Base-by-base conservation (phyloP, 2,329 filamentous ascomycete genomes). In the Botrytis deweyae region DNA sequence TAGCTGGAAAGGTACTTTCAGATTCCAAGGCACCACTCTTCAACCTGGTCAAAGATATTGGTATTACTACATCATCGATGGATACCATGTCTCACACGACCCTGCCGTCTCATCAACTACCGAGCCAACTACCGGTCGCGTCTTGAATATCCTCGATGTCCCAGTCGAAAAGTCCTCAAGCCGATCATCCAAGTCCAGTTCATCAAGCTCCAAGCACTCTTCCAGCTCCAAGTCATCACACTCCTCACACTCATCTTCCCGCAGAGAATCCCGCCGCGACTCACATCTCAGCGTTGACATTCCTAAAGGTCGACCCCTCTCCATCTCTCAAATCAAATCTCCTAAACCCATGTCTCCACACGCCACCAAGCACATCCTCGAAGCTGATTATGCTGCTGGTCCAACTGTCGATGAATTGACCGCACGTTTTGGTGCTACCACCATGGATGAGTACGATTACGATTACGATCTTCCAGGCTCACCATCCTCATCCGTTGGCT, bases 21-120 rank as follows among this genome's bases (percentile, higher is more conserved):
- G 94, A 86, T 98, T 99, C 87, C 93, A 96, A 85, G 92, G 92
- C 82, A 86, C 90, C 76, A 95, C 93, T 75, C 89, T 98, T 80
- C 91, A 95, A 87, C 88, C 93, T 80, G 94, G 95, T 83, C 91
- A 93, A 83, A 92, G 95, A 83, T 98, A 98, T 90, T 99, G 96
- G 96, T 99, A 98, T 91, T 99, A 99, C 90, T 99, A 98, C 89
- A 98, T 98, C 90, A 96, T 98, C 84, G 96, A 99, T 84, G 96
- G 96, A 80, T 98, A 98, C 90, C 95, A 98, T 84, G 92, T 97
- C 83, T 95, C 95, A 76, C 95, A 98, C 88, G 96, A 98, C 86
- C 95, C 95, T 79, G 93, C 93, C 83, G 91, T 94, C 83, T 87
- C 92, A 81, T 95, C 92, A 82, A 97, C 93, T 82, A 92, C 93